These are phyloP conservation scores for Alectoria sarmentosa DNA, from an alignment of 495 filamentous ascomycete genomes.

Conservation along the genomic window DNA sequence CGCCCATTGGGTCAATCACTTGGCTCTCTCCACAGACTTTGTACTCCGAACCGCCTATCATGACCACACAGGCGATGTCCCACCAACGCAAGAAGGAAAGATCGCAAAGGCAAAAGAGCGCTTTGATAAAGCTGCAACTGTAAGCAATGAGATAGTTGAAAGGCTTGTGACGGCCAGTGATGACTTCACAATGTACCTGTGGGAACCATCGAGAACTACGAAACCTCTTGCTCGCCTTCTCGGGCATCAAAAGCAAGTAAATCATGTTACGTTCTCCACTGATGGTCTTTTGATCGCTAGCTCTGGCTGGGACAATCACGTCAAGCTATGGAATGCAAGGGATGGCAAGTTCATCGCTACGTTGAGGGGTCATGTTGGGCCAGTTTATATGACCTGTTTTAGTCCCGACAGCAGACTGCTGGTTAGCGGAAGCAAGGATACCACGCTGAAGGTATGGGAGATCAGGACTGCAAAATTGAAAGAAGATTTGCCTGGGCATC, in stretches of 20 bases:
- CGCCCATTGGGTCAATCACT: slow-evolving; percentile 93
- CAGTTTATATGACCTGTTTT: slow-evolving; percentile 87
- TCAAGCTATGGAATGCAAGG: slow-evolving; percentile 75
- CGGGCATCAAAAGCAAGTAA: slow-evolving; percentile 94
- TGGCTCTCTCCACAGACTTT: slow-evolving; percentile 89
- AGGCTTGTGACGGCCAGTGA: slow-evolving; percentile 85
- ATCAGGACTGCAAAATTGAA: slow-evolving; percentile 58
- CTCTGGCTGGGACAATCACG: slow-evolving; percentile 84
- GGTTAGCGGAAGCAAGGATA: slow-evolving; percentile 84
- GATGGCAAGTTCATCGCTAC: slow-evolving; percentile 78
- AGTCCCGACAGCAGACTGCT: slow-evolving; percentile 80
- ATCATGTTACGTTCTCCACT: slow-evolving; percentile 90
- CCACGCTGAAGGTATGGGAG: slow-evolving; percentile 69
- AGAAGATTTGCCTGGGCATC: slow-evolving; percentile 85
- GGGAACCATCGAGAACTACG: slow-evolving; percentile 71
- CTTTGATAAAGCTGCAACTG: slow-evolving; percentile 82
- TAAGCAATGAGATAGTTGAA: slow-evolving; percentile 73
- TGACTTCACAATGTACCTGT: slow-evolving; percentile 95
- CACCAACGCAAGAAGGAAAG: slow-evolving; percentile 61
- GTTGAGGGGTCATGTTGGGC: slow-evolving; percentile 84
- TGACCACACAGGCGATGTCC: slow-evolving; percentile 71
- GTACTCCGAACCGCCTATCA: slow-evolving; percentile 82
- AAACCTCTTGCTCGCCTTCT: slow-evolving; percentile 84
- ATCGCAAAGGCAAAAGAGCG: slow-evolving; percentile 67
- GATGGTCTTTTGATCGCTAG: slow-evolving; percentile 82